Percentiles rank a stretch among this genome's conserved stretches.
These are phyloP conservation scores for Protea cynaroides DNA, from an alignment of 164 flowering plant species.

Conservation along the genomic window DNA sequence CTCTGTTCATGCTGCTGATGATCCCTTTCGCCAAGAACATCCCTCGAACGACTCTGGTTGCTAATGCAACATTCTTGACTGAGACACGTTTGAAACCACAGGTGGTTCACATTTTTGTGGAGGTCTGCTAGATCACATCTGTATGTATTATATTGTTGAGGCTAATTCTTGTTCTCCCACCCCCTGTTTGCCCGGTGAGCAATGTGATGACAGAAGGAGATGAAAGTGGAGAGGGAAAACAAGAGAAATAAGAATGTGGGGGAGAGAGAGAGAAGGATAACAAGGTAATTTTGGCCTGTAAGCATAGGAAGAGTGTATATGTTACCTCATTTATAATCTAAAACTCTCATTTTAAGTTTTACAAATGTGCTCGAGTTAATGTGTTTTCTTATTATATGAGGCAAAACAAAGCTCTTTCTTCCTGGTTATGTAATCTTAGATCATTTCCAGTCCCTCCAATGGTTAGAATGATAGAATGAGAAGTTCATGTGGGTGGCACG, in stretches of 20 bases:
- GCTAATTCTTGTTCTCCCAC: not conserved
- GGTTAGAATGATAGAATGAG: too few relatives aligned
- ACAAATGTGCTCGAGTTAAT: not conserved
- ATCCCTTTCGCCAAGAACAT: constrained; percentile 73
- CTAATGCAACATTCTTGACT: constrained; percentile 13
- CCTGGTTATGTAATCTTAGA: too few relatives aligned
- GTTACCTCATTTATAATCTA: too few relatives aligned
- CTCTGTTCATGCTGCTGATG: constrained; percentile 55
- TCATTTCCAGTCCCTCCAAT: too few relatives aligned
- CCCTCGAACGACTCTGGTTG: constrained; percentile 23
- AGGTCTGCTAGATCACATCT: not conserved
- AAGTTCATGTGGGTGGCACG: too few relatives aligned
- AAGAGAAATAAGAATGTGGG: too few relatives aligned
- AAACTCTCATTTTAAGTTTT: too few relatives aligned
- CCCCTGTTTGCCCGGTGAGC: not conserved
- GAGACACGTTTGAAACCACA: constrained; percentile 4
- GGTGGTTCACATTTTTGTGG: too few relatives aligned
- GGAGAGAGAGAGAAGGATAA: not conserved
- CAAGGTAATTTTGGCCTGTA: too few relatives aligned
- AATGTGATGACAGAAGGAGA: not conserved
- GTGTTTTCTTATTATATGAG: too few relatives aligned
- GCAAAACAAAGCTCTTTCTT: not conserved
- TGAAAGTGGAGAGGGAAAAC: too few relatives aligned
- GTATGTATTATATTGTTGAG: not conserved
- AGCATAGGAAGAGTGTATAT: too few relatives aligned